Conservation (phyloP, 768 basidiomycete species). For the Russula earlei region DNA sequence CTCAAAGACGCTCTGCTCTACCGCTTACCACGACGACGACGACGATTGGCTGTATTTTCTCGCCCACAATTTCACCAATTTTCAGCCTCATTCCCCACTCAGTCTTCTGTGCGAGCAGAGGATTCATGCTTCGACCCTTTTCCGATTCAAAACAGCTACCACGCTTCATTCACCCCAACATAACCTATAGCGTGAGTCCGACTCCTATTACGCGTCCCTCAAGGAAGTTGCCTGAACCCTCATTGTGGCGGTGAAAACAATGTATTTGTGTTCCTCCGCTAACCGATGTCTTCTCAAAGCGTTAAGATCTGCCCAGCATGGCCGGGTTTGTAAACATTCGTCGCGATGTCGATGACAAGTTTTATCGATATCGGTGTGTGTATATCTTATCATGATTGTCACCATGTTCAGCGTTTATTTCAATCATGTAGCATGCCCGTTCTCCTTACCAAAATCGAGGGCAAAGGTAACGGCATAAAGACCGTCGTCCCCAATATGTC, state of each 20-base stretch:
- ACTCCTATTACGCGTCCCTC: conserved; percentile 33
- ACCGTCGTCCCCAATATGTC: conserved; percentile 98
- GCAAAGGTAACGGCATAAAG: conserved; percentile 99
- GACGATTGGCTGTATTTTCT: conserved; percentile 19
- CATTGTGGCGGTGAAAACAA: no score
- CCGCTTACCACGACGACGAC: no score
- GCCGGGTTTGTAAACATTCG: conserved; percentile 88
- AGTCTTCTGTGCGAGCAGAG: conserved; percentile 65
- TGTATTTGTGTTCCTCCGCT: neutral
- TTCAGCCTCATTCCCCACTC: conserved; percentile 32
- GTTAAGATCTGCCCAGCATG: conserved; percentile 70
- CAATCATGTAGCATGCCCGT: conserved; percentile 73
- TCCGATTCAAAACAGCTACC: conserved; percentile 61
- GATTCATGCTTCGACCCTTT: conserved; percentile 93
- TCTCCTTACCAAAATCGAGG: conserved; percentile 92
- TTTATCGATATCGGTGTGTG: conserved; percentile 83
- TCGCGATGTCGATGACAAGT: conserved; percentile 94
- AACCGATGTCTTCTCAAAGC: conserved; percentile 30
- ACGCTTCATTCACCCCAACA: conserved; percentile 36
- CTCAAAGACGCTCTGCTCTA: no score
- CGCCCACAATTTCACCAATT: conserved; percentile 59
- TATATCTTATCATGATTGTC: neutral
- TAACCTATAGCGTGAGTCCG: conserved; percentile 32
- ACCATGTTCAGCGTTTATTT: neutral
- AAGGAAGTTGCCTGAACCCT: no score